Evolutionary conservation across 768 basidiomycete genomes (phyloP).

Genomic region (Termitomyces eurrhizus): DNA sequence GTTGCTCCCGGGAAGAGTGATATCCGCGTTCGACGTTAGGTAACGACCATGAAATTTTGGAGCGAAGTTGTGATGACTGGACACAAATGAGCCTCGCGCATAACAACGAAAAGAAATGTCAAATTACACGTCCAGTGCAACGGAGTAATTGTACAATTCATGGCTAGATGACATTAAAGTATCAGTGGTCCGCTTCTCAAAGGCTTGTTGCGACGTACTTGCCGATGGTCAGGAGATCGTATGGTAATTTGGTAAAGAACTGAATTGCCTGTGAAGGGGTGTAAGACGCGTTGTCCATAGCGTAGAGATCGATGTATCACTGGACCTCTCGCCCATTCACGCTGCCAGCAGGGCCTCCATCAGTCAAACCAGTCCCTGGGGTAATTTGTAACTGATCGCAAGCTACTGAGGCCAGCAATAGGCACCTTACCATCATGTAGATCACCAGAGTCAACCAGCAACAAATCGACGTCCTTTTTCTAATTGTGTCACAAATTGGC

Average conservation of each 20-base stretch:
- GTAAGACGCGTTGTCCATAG: background rate
- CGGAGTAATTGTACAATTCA: conserved; percentile 72
- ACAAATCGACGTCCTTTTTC: conserved; percentile 16
- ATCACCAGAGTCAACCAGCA: conserved; percentile 30
- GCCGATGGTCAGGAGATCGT: conserved; percentile 82
- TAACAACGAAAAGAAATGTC: background rate
- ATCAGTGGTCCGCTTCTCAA: background rate
- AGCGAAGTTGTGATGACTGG: conserved; percentile 61
- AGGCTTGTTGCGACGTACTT: conserved; percentile 47
- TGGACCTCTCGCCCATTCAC: conserved; percentile 69
- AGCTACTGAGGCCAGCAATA: background rate
- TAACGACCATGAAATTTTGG: conserved; percentile 66
- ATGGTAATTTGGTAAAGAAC: conserved; percentile 69
- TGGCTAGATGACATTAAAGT: conserved; percentile 41
- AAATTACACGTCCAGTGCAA: conserved; percentile 61
- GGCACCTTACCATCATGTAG: conserved; percentile 56
- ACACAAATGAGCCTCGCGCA: background rate
- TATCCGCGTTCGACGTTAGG: conserved; percentile 80
- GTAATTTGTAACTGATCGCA: background rate
- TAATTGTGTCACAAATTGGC: conserved; percentile 15
- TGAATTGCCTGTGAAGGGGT: conserved; percentile 53
- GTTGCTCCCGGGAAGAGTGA: conserved; percentile 54
- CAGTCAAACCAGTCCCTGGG: conserved; percentile 69
- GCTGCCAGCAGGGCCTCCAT: conserved; percentile 67
- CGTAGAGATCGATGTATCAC: background rate